Percentiles rank a stretch among this genome's conserved stretches.
Evolutionary conservation across 192 early-diverging fungal genomes (phyloP).

Genomic region (Coemansia aciculifera): DNA sequence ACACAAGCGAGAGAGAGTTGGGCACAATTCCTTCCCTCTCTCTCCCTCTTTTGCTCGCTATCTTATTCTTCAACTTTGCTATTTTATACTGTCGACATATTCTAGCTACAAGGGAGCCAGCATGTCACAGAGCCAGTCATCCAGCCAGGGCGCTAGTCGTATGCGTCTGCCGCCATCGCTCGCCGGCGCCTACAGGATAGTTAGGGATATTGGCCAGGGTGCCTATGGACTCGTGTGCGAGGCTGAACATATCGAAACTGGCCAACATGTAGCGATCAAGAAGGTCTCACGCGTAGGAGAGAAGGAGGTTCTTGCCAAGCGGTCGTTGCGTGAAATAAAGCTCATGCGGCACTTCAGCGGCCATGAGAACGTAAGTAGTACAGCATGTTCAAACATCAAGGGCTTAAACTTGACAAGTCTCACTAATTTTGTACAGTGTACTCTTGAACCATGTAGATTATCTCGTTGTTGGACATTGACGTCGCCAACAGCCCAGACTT

Average conservation of each 20-base stretch:
- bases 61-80: neutral
- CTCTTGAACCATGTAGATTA: slow-evolving; percentile 64
- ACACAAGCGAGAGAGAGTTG: neutral
- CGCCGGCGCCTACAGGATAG: slow-evolving; percentile 64
- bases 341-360: slow-evolving; percentile 89
- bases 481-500: slow-evolving; percentile 80
- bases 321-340: slow-evolving; percentile 90
- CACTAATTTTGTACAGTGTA: neutral
- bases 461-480: slow-evolving; percentile 89
- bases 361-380: slow-evolving; percentile 75
- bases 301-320: slow-evolving; percentile 83
- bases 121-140: slow-evolving; percentile 37
- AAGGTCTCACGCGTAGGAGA: slow-evolving; percentile 83
- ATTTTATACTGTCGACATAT: neutral
- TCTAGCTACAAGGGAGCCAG: neutral
- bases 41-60: neutral
- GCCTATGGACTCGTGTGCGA: slow-evolving; percentile 90
- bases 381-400: neutral
- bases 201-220: slow-evolving; percentile 85
- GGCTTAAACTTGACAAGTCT: neutral
- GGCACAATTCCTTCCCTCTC: neutral
- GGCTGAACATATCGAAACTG: slow-evolving; percentile 78
- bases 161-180: slow-evolving; percentile 62
- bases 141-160: slow-evolving; percentile 28
- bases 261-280: slow-evolving; percentile 91